Conservation (phyloP, 495 filamentous ascomycete genomes). For the Tuber melanosporum region DNA sequence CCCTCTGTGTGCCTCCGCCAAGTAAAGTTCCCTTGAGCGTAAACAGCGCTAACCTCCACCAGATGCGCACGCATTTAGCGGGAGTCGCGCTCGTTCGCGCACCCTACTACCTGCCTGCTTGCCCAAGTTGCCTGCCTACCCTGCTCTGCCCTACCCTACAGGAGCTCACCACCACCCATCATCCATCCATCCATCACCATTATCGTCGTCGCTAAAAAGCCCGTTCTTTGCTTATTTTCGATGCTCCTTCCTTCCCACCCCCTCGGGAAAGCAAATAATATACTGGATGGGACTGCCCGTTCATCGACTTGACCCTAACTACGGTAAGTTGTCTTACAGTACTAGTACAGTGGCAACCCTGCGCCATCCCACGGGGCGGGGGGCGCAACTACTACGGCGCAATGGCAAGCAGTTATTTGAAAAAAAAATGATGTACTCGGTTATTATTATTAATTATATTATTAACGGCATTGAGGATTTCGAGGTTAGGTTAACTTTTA, state of each 20-base stretch:
- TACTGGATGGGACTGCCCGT: background rate
- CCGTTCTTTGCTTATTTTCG: slow-evolving; percentile 1
- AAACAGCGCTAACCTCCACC: background rate
- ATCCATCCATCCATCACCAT: background rate
- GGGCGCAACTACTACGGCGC: background rate
- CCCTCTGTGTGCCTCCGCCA: background rate
- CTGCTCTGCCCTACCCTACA: slow-evolving; percentile 1
- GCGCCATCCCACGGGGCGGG: background rate
- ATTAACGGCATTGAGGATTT: background rate
- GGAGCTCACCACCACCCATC: background rate
- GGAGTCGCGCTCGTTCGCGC: slow-evolving; percentile 1
- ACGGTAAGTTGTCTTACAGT: background rate
- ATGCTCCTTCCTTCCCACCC: background rate
- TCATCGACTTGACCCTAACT: background rate
- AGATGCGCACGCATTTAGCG: slow-evolving; percentile 1
- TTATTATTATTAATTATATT: background rate
- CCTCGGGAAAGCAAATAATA: background rate
- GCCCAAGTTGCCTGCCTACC: background rate
- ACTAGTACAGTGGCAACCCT: background rate
- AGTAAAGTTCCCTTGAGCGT: slow-evolving; percentile 1
- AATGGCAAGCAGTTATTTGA: background rate
- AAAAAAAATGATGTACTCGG: background rate
- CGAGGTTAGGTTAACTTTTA: background rate
- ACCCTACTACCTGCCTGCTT: background rate
- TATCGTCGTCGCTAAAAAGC: background rate